These are phyloP conservation scores for Tuber calosporum DNA, from an alignment of 495 filamentous ascomycete species.

Conservation along the genomic window DNA sequence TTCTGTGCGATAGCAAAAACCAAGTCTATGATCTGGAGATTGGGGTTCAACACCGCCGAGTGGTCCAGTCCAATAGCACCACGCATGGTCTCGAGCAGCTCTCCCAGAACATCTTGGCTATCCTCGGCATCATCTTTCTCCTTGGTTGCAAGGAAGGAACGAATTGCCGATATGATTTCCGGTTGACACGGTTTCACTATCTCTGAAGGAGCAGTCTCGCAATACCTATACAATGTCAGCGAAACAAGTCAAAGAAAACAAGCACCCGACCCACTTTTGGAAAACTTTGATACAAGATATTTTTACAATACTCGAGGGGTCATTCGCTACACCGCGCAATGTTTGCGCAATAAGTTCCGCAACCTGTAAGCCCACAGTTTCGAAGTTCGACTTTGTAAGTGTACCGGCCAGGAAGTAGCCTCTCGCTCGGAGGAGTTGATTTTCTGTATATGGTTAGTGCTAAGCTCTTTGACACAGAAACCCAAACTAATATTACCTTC, in stretches of 20 bases:
- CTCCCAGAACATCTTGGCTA: slow-evolving; percentile 82
- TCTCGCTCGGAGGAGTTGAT: slow-evolving; percentile 68
- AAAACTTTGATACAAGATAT: slow-evolving; percentile 84
- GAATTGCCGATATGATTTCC: slow-evolving; percentile 66
- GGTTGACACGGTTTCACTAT: slow-evolving; percentile 55
- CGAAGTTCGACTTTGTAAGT: slow-evolving; percentile 55
- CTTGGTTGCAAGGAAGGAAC: slow-evolving; percentile 65
- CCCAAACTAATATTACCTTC: slow-evolving; percentile 45
- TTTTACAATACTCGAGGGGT: slow-evolving; percentile 77
- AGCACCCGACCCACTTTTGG: slow-evolving; percentile 61
- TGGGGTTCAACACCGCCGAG: slow-evolving; percentile 58
- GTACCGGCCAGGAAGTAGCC: slow-evolving; percentile 77
- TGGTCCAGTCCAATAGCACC: slow-evolving; percentile 73
- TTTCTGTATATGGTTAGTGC: slow-evolving; percentile 35
- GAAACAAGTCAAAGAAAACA: slow-evolving; percentile 42
- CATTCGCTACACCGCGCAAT: slow-evolving; percentile 63
- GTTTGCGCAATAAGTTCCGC: slow-evolving; percentile 65
- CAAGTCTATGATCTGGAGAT: slow-evolving; percentile 65
- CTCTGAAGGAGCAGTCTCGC: slow-evolving; percentile 45
- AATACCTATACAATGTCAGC: slow-evolving; percentile 38
- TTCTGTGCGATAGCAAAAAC: slow-evolving; percentile 83
- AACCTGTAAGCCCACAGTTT: slow-evolving; percentile 49
- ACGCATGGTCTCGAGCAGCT: slow-evolving; percentile 78
- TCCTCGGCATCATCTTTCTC: slow-evolving; percentile 76
- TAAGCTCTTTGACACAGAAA: slow-evolving; percentile 5